Evolutionary conservation across 2,329 filamentous ascomycete genomes (phyloP), one percentile per base, ranked within the genome.

Genomic region (Emergomyces pasteurianus): DNA sequence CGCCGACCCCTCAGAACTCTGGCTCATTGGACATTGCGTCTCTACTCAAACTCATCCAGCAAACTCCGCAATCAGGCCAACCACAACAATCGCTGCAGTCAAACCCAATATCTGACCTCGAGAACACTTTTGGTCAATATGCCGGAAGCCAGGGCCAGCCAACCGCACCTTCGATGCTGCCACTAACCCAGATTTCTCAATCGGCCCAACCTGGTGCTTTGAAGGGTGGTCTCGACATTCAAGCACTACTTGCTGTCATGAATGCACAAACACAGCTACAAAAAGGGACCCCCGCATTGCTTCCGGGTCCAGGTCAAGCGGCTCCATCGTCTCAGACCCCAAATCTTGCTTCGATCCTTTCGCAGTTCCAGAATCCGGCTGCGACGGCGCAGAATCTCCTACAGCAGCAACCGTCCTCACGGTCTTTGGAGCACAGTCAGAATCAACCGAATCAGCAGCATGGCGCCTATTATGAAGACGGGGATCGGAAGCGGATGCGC

Each of bases 101-200:
- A 47, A 67, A 65, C 43, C 69, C 69, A 40, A 56, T 66, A 61
- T 57, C 67, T 36, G 72, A 73, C 61, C 67, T 72, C 55, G 66
- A 70, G 61, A 66, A 71, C 34, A 76, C 75, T 2, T 71, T 78
- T 59, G 74, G 67, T 59, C 69, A 76, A 67, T 75, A 76, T 58
- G 67, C 70, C 28, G 71, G 34, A 38, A 55, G 73, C 58, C 71
- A 67, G 65, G 57, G 60, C 61, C 58, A 66, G 66, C 14, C 69
- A 66, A 55, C 64, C 63, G 38, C 71, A 70, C 40, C 69, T 63
- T 28, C 55, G 34, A 56, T 59, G 28, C 62, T 65, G 21, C 65
- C 63, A 50, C 61, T 64, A 47, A 62, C 67, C n/a, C 63, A 68
- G 56, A 60, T 68, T 3, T 65, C 69, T 16, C 71, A 70, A 52